Conservation (phyloP, 371 early-diverging fungal genomes). For the Saksenaea oblongispora region DNA sequence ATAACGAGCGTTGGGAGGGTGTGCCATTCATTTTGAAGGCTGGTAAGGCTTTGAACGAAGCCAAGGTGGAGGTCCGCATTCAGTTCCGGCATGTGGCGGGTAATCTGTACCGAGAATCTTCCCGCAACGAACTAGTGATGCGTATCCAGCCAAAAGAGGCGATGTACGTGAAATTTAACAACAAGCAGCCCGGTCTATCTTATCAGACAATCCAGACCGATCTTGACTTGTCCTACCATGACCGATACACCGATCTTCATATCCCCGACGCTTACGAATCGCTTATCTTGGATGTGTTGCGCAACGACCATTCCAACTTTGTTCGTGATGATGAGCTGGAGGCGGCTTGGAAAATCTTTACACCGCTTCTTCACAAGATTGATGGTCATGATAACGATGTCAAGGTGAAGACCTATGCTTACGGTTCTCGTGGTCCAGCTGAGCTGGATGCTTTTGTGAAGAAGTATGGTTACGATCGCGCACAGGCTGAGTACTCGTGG, state of each 20-base stretch:
- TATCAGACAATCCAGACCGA: slow-evolving; percentile 80
- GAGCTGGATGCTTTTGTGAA: slow-evolving; percentile 72
- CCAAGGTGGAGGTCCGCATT: slow-evolving; percentile 86
- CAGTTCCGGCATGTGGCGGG: slow-evolving; percentile 90
- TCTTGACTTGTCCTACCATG: slow-evolving; percentile 87
- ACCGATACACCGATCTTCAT: slow-evolving; percentile 76
- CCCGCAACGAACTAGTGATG: slow-evolving; percentile 94
- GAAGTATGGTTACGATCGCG: slow-evolving; percentile 69
- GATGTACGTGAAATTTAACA: slow-evolving; percentile 93
- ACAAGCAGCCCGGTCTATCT: slow-evolving; percentile 86
- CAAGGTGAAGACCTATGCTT: slow-evolving; percentile 72
- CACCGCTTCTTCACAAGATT: slow-evolving; percentile 89
- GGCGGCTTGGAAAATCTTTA: slow-evolving; percentile 96
- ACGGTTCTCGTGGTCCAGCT: slow-evolving; percentile 87
- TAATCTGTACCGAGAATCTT: slow-evolving; percentile 66
- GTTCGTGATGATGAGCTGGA: slow-evolving; percentile 95
- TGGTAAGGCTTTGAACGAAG: slow-evolving; percentile 88
- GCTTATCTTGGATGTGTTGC: slow-evolving; percentile 86
- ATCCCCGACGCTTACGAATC: slow-evolving; percentile 98
- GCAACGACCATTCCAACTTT: slow-evolving; percentile 95
- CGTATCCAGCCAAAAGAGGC: slow-evolving; percentile 94
- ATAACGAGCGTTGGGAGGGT: slow-evolving; percentile 90
- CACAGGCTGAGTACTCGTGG: slow-evolving; percentile 39
- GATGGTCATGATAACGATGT: slow-evolving; percentile 59
- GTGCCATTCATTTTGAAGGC: slow-evolving; percentile 92